Evolutionary conservation across 805 yeast species (phyloP).

Genomic region (Starmerella kuoi): DNA sequence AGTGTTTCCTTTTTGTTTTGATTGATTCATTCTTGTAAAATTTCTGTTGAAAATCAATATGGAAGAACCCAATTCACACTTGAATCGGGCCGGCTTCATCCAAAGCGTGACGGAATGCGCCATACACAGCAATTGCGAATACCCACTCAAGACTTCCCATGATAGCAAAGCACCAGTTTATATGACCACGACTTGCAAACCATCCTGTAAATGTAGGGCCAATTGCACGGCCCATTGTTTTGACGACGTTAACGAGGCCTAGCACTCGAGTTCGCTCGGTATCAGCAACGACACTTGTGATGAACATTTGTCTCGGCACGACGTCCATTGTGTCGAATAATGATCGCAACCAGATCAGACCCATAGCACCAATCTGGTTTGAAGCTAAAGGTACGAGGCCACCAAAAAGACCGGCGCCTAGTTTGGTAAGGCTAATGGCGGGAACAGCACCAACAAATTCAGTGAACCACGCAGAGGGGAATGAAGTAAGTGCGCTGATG

Average conservation of each 20-base stretch:
- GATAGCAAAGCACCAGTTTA: conserved; percentile 27
- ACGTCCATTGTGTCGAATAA: conserved; percentile 76
- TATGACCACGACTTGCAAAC: conserved; percentile 38
- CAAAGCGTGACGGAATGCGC: conserved; percentile 6
- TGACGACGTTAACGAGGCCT: conserved; percentile 78
- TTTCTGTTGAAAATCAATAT: no score
- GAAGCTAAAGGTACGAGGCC: conserved; percentile 41
- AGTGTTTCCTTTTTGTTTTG: no score
- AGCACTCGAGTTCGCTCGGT: conserved; percentile 60
- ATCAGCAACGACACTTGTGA: conserved; percentile 53
- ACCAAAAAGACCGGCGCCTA: conserved; percentile 63
- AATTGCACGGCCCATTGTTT: conserved; percentile 69
- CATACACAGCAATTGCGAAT: conserved; percentile 18
- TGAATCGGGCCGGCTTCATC: conserved; percentile 10
- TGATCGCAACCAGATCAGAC: conserved; percentile 43
- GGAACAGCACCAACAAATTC: conserved; percentile 61
- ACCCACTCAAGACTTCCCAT: conserved; percentile 29
- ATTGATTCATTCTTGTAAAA: no score
- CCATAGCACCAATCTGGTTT: conserved; percentile 35
- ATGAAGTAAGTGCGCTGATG: conserved; percentile 42
- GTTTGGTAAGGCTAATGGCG: conserved; percentile 61
- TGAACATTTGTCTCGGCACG: conserved; percentile 73
- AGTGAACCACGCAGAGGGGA: conserved; percentile 61
- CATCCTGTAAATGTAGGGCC: conserved; percentile 75
- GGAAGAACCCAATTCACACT: no score